phyloP scores from a whole-genome alignment of 768 basidiomycete genomes.

The Podaxis rugospora region DNA sequence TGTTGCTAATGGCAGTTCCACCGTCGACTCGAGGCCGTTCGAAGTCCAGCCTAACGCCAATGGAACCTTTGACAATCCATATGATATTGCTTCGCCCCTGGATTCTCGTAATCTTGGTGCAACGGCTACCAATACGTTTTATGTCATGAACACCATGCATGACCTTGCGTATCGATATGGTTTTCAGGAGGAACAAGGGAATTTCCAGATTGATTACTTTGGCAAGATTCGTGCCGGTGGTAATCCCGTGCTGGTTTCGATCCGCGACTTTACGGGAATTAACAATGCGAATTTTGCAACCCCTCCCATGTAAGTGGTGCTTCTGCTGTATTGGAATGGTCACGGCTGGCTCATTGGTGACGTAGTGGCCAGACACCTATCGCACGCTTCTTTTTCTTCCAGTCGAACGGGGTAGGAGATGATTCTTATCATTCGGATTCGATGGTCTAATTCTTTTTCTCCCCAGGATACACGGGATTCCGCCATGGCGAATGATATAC shows the following conservation, averaged over 20 bases:
- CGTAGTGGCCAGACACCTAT: not conserved
- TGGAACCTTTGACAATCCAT: not conserved
- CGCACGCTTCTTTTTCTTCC: slow-evolving; percentile 2
- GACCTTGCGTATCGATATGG: slow-evolving; percentile 37
- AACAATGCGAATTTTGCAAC: slow-evolving; percentile 41
- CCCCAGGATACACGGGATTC: slow-evolving; percentile 49
- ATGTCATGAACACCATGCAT: slow-evolving; percentile 54
- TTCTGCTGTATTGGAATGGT: slow-evolving; percentile 19
- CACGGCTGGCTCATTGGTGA: not conserved
- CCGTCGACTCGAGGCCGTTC: not conserved
- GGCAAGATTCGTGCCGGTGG: slow-evolving; percentile 39
- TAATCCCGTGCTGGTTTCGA: slow-evolving; percentile 47
- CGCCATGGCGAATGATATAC: slow-evolving; percentile 57
- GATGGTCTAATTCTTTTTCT: not conserved
- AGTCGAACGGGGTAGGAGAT: not conserved
- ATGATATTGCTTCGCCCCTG: not conserved
- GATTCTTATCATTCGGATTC: not conserved
- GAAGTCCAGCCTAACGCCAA: not conserved
- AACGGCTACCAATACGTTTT: slow-evolving; percentile 50
- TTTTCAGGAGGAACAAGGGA: slow-evolving; percentile 42
- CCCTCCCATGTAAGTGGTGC: slow-evolving; percentile 31
- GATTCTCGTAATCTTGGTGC: slow-evolving; percentile 37
- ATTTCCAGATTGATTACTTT: slow-evolving; percentile 1
- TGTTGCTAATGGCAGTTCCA: not conserved
- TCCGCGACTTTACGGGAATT: slow-evolving; percentile 39